phyloP scores from a whole-genome alignment of 331 rosid genomes.

The Arachis monticola region DNA sequence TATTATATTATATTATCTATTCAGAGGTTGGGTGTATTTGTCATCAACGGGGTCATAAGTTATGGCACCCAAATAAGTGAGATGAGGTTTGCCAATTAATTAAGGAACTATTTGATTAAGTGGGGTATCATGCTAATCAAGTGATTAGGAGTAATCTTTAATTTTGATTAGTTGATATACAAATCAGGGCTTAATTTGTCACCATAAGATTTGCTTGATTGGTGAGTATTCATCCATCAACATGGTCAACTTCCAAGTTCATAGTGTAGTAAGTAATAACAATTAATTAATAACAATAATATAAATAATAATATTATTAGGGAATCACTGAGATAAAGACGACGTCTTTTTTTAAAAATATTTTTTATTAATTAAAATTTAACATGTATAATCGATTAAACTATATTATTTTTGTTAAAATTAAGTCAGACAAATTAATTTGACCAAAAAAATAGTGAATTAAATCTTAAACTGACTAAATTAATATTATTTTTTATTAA shows the following conservation, averaged over 20 bases:
- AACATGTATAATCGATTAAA: too few species aligned
- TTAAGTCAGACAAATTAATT: too few species aligned
- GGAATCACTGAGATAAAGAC: too few species aligned
- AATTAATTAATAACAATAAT: neutral
- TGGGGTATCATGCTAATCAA: constrained; percentile 35
- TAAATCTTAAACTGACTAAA: too few species aligned
- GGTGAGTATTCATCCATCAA: constrained; percentile 40
- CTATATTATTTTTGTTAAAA: too few species aligned
- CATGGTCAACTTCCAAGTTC: constrained; percentile 29
- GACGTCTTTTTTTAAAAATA: too few species aligned
- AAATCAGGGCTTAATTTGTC: constrained; percentile 28
- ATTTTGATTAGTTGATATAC: neutral
- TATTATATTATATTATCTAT: neutral
- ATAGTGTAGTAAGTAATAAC: neutral
- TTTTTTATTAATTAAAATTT: too few species aligned
- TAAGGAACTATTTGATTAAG: constrained; percentile 25
- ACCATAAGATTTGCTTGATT: constrained; percentile 1
- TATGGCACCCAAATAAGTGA: constrained; percentile 27
- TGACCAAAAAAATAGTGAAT: too few species aligned
- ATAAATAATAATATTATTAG: too few species aligned
- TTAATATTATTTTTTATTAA: too few species aligned
- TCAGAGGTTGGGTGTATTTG: neutral
- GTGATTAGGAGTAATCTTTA: neutral
- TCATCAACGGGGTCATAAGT: constrained; percentile 7
- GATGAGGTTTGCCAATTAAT: constrained; percentile 33